A percentile compares a stretch with the other conserved stretches of the same genome.
Evolutionary conservation across 441 rosid species (phyloP).

Genomic region (Daphne laureola): DNA sequence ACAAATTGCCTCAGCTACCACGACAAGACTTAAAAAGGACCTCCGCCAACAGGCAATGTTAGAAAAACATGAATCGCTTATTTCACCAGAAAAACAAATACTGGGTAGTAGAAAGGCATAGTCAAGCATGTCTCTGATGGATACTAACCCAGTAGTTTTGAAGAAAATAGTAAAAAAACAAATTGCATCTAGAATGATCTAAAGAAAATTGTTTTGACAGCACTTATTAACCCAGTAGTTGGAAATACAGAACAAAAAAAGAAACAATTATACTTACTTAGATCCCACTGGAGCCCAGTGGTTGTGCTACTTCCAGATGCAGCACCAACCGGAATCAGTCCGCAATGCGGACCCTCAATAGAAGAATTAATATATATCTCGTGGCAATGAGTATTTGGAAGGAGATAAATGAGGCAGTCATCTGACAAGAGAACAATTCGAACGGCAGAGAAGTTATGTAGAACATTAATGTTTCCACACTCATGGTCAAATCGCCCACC

Average conservation of each 20-base stretch:
- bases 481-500: constrained; percentile 98
- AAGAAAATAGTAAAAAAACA: too few species aligned
- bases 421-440: constrained; percentile 64
- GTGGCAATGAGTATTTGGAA: constrained; percentile 60
- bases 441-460: constrained; percentile 45
- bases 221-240: not conserved
- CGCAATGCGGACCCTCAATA: constrained; percentile 78
- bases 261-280: constrained; percentile 45
- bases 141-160: too few species aligned
- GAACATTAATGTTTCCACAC: constrained; percentile 74
- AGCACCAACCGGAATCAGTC: constrained; percentile 76
- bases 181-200: not conserved
- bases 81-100: too few species aligned
- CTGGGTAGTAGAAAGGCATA: too few species aligned
- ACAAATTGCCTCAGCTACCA: too few species aligned
- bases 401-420: constrained; percentile 71
- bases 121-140: too few species aligned
- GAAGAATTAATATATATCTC: constrained; percentile 53
- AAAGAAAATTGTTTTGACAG: not conserved
- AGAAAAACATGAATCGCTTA: too few species aligned
- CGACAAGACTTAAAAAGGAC: too few species aligned
- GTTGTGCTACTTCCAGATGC: constrained; percentile 68
- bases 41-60: too few species aligned
- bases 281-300: constrained; percentile 87
- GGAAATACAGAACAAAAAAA: not conserved